A percentile compares a stretch with the other conserved stretches of the same genome.
Evolutionary conservation across 2,329 filamentous ascomycete species (phyloP).

Genomic region (Thielaviopsis euricoi): DNA sequence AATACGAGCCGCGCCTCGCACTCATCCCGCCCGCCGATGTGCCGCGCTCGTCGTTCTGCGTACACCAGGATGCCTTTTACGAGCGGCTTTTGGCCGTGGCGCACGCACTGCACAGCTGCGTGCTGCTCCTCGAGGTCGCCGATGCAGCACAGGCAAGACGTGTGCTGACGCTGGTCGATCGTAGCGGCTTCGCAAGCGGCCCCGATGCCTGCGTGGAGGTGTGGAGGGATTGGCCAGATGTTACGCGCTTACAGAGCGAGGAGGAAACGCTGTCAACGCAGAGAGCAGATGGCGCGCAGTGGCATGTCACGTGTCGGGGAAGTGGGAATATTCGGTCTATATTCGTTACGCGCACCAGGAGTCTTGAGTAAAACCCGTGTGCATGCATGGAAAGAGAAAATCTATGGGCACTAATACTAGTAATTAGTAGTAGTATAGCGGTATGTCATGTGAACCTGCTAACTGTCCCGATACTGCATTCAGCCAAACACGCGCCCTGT

Average conservation of each 20-base stretch:
- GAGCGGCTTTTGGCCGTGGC: conserved; percentile 43
- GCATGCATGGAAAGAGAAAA: too few relatives aligned
- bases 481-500: conserved; percentile 16
- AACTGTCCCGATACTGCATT: too few relatives aligned
- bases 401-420: too few relatives aligned
- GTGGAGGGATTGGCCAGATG: conserved; percentile 53
- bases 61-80: conserved; percentile 47
- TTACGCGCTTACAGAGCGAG: neutral
- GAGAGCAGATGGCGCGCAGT: neutral
- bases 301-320: conserved; percentile 4
- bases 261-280: neutral
- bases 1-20: conserved; percentile 65
- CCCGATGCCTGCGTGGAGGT: conserved; percentile 36
- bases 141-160: conserved; percentile 50
- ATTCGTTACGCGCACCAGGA: conserved; percentile 2
- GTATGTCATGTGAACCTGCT: too few relatives aligned
- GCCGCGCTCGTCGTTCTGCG: conserved; percentile 18
- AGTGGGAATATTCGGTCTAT: conserved; percentile 10
- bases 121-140: conserved; percentile 55
- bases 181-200: conserved; percentile 11
- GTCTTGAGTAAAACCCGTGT: neutral
- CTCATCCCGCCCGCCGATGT: conserved; percentile 39
- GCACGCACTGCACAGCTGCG: conserved; percentile 27
- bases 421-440: neutral
- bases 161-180: conserved; percentile 27